phyloP scores from a whole-genome alignment of 306 rosid genomes.

The Alnus rubra region DNA sequence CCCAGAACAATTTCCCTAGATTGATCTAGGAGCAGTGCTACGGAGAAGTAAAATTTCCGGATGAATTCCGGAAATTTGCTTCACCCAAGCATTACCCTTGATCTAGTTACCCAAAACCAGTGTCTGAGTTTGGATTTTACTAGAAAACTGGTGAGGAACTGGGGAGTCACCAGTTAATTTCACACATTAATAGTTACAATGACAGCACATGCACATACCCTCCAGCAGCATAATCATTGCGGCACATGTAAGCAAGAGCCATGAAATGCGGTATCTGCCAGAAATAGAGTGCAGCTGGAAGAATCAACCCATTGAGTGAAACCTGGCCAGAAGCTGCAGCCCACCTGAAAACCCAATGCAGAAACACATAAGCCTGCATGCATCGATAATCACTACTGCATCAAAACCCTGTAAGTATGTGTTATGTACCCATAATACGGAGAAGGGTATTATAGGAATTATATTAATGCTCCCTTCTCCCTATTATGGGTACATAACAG shows the following conservation, averaged over 20 bases:
- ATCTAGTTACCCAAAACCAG: conserved; percentile 2
- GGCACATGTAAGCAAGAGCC: conserved; percentile 97
- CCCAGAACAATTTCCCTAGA: not conserved
- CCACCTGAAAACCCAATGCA: conserved; percentile 61
- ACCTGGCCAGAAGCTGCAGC: conserved; percentile 86
- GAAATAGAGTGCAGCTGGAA: conserved; percentile 95
- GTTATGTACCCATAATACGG: too few relatives aligned
- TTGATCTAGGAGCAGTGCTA: not conserved
- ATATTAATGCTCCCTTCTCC: too few relatives aligned
- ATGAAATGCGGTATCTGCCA: conserved; percentile 99
- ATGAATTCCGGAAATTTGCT: too few relatives aligned
- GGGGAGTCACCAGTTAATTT: not conserved
- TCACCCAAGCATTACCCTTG: not conserved
- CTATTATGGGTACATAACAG: too few relatives aligned
- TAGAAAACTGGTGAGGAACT: too few relatives aligned
- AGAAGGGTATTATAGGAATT: too few relatives aligned
- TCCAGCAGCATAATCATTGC: conserved; percentile 89
- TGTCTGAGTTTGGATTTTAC: not conserved
- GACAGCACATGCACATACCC: conserved; percentile 57
- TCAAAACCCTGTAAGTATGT: not conserved
- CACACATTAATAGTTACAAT: not conserved
- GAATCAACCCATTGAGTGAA: conserved; percentile 76
- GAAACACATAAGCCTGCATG: conserved; percentile 8
- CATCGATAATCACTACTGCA: not conserved
- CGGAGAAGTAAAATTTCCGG: too few relatives aligned